A percentile compares a stretch with the other conserved stretches of the same genome.
Conservation (phyloP, 129 eudicot species). For the Mikania micrantha region DNA sequence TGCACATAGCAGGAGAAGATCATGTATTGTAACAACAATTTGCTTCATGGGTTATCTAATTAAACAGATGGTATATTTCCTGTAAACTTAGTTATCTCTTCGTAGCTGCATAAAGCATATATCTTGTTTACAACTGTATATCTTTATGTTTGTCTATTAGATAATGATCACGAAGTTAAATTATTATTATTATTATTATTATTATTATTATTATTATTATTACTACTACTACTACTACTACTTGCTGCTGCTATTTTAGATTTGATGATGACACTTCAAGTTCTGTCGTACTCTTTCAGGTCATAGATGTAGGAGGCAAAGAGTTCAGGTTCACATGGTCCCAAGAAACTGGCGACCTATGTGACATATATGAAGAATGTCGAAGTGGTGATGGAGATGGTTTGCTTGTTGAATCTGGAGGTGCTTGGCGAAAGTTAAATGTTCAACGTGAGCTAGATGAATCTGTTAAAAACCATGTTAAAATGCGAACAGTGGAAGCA, state of each 20-base stretch:
- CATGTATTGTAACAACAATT: neutral
- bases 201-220: too few relatives aligned
- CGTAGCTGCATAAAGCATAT: neutral
- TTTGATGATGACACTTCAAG: neutral
- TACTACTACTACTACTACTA: too few relatives aligned
- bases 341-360: constrained; percentile 63
- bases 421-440: constrained; percentile 82
- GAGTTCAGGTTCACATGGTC: constrained; percentile 87
- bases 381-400: constrained; percentile 78
- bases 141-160: neutral
- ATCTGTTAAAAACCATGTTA: constrained; percentile 70
- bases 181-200: too few relatives aligned
- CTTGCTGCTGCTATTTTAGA: too few relatives aligned
- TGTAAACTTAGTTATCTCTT: neutral
- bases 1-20: neutral
- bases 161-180: neutral
- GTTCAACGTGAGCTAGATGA: constrained; percentile 84
- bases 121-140: constrained; percentile 1
- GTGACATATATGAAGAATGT: constrained; percentile 89
- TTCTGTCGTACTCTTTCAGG: constrained; percentile 35
- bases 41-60: neutral
- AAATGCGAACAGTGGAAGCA: constrained; percentile 84
- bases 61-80: neutral
- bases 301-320: constrained; percentile 87
- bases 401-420: constrained; percentile 83